Base-by-base conservation (phyloP, 2,329 filamentous ascomycete genomes). In the Neodidymelliopsis sp. region DNA sequence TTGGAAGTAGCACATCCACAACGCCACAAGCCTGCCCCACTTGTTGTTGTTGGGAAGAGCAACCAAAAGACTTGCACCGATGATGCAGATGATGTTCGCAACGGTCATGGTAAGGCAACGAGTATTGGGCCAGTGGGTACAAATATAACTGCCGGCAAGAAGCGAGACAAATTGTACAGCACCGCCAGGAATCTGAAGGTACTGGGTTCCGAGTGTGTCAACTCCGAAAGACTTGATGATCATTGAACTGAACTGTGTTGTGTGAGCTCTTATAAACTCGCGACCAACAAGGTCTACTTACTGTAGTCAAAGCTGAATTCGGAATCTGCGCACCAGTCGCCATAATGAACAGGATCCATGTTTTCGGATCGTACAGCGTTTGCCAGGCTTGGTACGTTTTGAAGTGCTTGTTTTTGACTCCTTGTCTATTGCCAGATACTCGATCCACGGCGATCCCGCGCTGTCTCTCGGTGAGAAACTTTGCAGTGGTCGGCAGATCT, bases 121-220 rank as follows among this genome's bases (percentile, higher is more conserved):
- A 2, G 24, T 46, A 20, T 59, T 59, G 16, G 54, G 54, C 28
- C 34, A 57, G 20, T 45, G 49, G 2, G 51, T 57, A 41, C 57
- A 60, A 16, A 56, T 52, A 25, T 56, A 54, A 13, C 72, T 72
- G 9, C 71, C 69, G 12, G 58, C 60, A n/a, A 60, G 67, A 43
- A 76, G 64, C 0, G 73, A 62, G 2, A 75, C 45, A 11, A 76
- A 69, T 22, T 75, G 72, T 4, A 75, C 63, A 3, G 73, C 74
- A 15, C 81, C 82, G 12, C 81, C 82, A 0, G 83, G 82, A 43
- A 86, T 85, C 53, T 84, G 81, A 8, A 85, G 77, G 49, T 83
- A 83, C 50, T 83, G 81, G 84, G 94, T 38, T 94, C 94, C 2
- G 89, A 97, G 73, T 82, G 91, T 34, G 86, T 97, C 75, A 96